phyloP scores from a whole-genome alignment of 768 basidiomycete species.

The Pulveroboletus frians region DNA sequence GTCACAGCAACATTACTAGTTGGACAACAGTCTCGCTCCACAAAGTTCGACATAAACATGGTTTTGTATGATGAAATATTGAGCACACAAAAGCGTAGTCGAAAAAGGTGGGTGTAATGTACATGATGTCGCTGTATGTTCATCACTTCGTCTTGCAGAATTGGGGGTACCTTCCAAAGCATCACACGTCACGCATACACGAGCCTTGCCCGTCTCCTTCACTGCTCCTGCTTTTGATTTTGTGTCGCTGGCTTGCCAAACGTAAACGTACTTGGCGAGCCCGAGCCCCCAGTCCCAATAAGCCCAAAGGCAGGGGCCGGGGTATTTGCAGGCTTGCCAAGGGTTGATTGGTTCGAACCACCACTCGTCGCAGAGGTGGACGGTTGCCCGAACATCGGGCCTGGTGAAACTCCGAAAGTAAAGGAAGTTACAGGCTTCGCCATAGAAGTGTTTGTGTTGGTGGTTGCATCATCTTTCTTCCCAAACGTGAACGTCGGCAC shows the following conservation, averaged over 20 bases:
- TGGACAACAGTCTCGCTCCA: background rate
- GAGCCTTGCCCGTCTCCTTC: background rate
- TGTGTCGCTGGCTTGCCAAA: conserved; percentile 28
- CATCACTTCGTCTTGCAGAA: background rate
- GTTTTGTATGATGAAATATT: background rate
- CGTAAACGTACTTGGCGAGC: conserved; percentile 13
- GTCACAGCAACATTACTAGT: too few relatives aligned
- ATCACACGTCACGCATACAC: background rate
- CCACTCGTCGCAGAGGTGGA: background rate
- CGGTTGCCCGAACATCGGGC: conserved; percentile 11
- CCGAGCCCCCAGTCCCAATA: conserved; percentile 15
- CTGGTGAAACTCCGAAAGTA: conserved; percentile 14
- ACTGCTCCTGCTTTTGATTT: conserved; percentile 33
- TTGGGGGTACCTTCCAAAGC: background rate
- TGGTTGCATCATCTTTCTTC: conserved; percentile 16
- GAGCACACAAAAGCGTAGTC: conserved; percentile 1
- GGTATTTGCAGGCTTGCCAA: conserved; percentile 17
- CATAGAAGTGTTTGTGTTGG: conserved; percentile 1
- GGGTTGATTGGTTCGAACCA: conserved; percentile 5
- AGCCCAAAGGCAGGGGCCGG: conserved; percentile 33
- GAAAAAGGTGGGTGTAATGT: conserved; percentile 10
- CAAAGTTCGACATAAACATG: background rate
- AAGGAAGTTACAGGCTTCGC: conserved; percentile 28
- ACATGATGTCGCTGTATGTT: conserved; percentile 7
- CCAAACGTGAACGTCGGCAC: conserved; percentile 13